phyloP scores from a whole-genome alignment of 2,329 filamentous ascomycete genomes.

The Fusarium praegraminearum region DNA sequence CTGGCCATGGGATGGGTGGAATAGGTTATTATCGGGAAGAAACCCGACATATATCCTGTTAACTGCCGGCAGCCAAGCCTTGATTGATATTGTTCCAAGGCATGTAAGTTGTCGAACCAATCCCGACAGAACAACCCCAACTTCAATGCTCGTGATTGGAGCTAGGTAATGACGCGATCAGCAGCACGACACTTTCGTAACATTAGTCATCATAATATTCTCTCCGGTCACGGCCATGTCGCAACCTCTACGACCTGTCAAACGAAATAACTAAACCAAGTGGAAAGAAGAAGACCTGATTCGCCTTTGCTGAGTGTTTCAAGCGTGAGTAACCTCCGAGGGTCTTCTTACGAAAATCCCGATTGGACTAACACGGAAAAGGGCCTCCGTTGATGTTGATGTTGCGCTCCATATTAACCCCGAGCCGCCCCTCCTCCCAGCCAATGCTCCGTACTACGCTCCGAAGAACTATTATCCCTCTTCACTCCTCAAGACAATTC shows the following conservation, averaged over 20 bases:
- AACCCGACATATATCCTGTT: constrained; percentile 2
- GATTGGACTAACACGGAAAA: constrained; percentile 26
- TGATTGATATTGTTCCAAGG: background rate
- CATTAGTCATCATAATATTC: constrained; percentile 42
- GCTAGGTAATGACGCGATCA: constrained; percentile 43
- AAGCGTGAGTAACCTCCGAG: background rate
- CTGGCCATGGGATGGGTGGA: background rate
- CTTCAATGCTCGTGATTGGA: constrained; percentile 42
- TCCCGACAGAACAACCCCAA: constrained; percentile 18
- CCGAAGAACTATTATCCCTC: constrained; percentile 37
- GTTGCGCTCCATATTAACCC: constrained; percentile 47
- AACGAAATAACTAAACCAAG: constrained; percentile 14
- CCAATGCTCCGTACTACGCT: constrained; percentile 37
- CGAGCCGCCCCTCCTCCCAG: constrained; percentile 34
- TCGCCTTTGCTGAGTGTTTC: constrained; percentile 8
- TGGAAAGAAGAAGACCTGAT: constrained; percentile 10
- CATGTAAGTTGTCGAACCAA: constrained; percentile 37
- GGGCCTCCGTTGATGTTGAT: constrained; percentile 43
- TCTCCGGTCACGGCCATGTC: constrained; percentile 45
- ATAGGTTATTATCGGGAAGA: constrained; percentile 21
- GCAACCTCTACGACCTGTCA: constrained; percentile 25
- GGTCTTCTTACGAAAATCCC: background rate
- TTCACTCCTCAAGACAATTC: constrained; percentile 36
- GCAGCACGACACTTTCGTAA: constrained; percentile 15
- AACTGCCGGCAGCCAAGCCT: background rate